Conservation (phyloP, 2,329 filamentous ascomycete species). For the Orbilia brochopaga region DNA sequence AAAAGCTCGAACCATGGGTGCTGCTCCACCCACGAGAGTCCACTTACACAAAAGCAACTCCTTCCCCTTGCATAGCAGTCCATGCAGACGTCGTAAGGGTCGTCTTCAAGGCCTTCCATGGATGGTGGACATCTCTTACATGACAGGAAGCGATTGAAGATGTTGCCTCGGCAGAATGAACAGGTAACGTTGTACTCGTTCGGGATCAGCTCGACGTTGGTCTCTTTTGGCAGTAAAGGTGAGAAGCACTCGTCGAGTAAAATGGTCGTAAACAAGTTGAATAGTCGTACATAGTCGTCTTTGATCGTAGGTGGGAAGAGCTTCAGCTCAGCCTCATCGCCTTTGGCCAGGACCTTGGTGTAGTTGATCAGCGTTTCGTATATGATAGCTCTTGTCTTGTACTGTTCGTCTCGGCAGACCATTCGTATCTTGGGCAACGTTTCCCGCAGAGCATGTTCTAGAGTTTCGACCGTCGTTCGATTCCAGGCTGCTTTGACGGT, state of each 20-base stretch:
- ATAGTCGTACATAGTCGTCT: constrained; percentile 80
- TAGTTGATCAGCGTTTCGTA: constrained; percentile 88
- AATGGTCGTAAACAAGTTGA: constrained; percentile 77
- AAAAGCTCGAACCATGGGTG: constrained; percentile 82
- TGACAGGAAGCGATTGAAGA: constrained; percentile 95
- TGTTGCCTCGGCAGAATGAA: constrained; percentile 92
- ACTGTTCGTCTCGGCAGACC: constrained; percentile 96
- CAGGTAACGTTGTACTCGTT: constrained; percentile 94
- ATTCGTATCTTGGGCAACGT: constrained; percentile 85
- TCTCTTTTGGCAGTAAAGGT: constrained; percentile 61
- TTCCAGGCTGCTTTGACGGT: constrained; percentile 99
- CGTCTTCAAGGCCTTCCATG: constrained; percentile 70
- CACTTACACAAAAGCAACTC: constrained; percentile 86
- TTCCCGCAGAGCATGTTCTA: constrained; percentile 83
- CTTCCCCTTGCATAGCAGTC: constrained; percentile 98
- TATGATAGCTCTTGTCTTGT: constrained; percentile 96
- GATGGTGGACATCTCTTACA: constrained; percentile 79
- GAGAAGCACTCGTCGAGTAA: constrained; percentile 86
- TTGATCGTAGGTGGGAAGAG: constrained; percentile 57
- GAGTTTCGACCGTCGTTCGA: constrained; percentile 86
- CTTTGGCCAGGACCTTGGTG: constrained; percentile 61
- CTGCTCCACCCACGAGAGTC: constrained; percentile 88
- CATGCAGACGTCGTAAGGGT: constrained; percentile 96
- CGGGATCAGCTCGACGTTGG: constrained; percentile 70
- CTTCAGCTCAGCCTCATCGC: constrained; percentile 37